Base-by-base conservation (phyloP, 2,329 filamentous ascomycete species). In the Harringtonia lauricola region DNA sequence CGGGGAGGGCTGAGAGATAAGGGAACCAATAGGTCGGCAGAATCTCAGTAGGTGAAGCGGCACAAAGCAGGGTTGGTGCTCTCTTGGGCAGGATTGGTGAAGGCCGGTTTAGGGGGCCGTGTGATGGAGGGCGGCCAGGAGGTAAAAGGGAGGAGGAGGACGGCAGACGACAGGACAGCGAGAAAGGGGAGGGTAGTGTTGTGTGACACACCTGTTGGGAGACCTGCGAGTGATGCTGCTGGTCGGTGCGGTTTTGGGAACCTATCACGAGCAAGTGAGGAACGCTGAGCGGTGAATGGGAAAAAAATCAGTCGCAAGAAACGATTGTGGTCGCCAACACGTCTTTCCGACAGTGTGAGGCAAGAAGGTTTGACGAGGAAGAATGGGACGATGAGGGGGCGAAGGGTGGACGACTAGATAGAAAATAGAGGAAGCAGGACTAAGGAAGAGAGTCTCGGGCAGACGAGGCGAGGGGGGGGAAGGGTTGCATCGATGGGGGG, bases 171-270 rank as follows among this genome's bases (percentile, higher is more conserved):
- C 33, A 51, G 47, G 45, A 13, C 38, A 37, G 37, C 41, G 19
- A 35, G 18, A 34, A 24, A 34, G 34, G 39, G 47, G 39, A 41
- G 49, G 40, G 44, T 46, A 37, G 42, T 24, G 33, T 30, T 45
- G 49, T 47, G 49, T 48, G 50, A 49, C 49, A 48, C 42, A 47
- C 49, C 44, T 47, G 39, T 15, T 44, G 33, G 8, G 19, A n/a
- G 4, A n/a, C 15, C n/a, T 19, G n/a, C 30, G n/a, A 15, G 30
- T 31, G 26, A 15, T n/a, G 34, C 13, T 30, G 15, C 33, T 34
- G 24, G 18, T 19, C 12, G 15, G 19, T 24, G 31, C 10, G 15
- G 36, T 8, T 17, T 18, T 24, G 21, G 31, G 19, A 15, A 2
- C 22, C 17, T 35, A 30, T 26, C 29, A 31, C 22, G 18, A 24